Conservation (phyloP, 75 land plant genomes). For the Cupressus sempervirens region DNA sequence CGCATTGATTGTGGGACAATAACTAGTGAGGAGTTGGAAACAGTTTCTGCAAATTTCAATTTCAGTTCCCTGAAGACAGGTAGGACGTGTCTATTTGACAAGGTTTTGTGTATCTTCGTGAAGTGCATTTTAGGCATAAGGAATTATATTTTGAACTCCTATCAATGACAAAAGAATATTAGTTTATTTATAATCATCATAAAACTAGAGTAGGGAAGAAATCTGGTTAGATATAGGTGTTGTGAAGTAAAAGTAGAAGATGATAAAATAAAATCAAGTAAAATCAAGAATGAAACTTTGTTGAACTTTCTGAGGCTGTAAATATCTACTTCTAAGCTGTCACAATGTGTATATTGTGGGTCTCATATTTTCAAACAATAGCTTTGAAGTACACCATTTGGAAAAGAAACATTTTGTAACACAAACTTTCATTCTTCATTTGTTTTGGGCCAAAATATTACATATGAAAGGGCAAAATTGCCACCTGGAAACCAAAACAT, state of each 20-base stretch:
- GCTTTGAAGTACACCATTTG: no score
- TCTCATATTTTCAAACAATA: no score
- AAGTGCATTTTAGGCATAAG: not conserved
- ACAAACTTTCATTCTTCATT: no score
- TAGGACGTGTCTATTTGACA: conserved; percentile 13
- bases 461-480: no score
- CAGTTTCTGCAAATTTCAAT: conserved; percentile 58
- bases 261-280: no score
- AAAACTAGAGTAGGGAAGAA: not conserved
- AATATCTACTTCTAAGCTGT: not conserved
- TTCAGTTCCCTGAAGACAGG: conserved; percentile 88
- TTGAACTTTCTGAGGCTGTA: not conserved
- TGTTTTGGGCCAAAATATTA: no score
- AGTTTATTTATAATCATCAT: not conserved
- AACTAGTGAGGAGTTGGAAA: conserved; percentile 69
- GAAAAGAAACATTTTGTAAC: no score
- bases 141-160: not conserved
- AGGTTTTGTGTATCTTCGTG: not conserved
- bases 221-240: not conserved
- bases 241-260: not conserved
- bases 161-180: not conserved
- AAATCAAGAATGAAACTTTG: not conserved
- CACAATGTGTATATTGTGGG: no score
- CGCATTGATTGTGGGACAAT: conserved; percentile 79
- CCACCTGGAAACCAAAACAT: no score